Evolutionary conservation across 169 alveolate genomes (phyloP).

Genomic region (Plasmodium blacklocki): DNA sequence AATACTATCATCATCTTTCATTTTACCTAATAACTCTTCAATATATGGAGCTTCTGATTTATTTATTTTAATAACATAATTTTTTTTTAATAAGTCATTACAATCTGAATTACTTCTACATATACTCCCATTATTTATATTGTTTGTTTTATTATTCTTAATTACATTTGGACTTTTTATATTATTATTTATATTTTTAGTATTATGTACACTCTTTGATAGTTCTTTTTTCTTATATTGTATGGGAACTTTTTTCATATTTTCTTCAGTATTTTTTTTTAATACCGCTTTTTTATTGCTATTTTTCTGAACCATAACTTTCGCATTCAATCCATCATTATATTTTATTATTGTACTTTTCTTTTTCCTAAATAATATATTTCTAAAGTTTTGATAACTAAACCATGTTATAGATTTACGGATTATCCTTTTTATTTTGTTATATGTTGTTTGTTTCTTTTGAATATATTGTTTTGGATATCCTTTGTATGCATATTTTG

Average conservation of each 20-base stretch:
- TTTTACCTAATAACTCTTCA: conserved; percentile 1
- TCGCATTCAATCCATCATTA: not conserved
- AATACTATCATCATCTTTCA: not conserved
- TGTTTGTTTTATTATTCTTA: not conserved
- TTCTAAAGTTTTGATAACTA: not conserved
- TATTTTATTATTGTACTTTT: not conserved
- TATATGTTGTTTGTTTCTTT: not conserved
- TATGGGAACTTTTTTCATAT: not conserved
- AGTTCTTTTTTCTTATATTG: not conserved
- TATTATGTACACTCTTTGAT: not conserved
- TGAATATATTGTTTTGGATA: not conserved
- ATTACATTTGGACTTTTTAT: not conserved
- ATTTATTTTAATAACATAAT: not conserved
- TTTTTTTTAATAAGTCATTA: not conserved
- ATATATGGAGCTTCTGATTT: not conserved
- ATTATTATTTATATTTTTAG: not conserved
- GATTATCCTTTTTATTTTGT: not conserved
- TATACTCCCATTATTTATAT: not conserved
- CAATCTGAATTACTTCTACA: not conserved
- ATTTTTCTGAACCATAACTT: not conserved
- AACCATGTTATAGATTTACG: no score
- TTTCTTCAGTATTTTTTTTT: not conserved
- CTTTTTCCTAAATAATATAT: not conserved
- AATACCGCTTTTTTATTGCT: not conserved
- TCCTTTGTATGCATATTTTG: not conserved